Evolutionary conservation across 2,329 filamentous ascomycete species (phyloP).

Genomic region (Penicillium crustosum): DNA sequence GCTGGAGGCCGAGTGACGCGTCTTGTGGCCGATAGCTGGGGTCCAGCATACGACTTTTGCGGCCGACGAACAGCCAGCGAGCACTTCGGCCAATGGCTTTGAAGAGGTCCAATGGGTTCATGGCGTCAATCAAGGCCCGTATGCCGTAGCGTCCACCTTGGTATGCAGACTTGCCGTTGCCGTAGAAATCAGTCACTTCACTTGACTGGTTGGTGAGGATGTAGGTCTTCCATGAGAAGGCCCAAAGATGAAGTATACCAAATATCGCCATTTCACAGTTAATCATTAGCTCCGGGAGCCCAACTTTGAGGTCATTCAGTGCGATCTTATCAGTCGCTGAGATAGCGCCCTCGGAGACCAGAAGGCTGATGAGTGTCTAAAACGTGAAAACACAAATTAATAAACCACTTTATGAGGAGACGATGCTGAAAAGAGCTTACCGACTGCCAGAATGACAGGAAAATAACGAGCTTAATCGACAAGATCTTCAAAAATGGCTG

Average conservation of each 20-base stretch:
- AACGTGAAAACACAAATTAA: slow-evolving; percentile 4
- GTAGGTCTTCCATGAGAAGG: slow-evolving; percentile 77
- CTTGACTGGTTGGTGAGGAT: slow-evolving; percentile 47
- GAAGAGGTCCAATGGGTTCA: slow-evolving; percentile 80
- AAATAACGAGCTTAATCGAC: slow-evolving; percentile 88
- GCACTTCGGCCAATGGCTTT: slow-evolving; percentile 76
- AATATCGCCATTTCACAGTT: slow-evolving; percentile 86
- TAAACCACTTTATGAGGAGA: not conserved
- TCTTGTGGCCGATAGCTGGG: slow-evolving; percentile 39
- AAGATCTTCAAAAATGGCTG: slow-evolving; percentile 76
- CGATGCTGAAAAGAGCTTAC: slow-evolving; percentile 33
- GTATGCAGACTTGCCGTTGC: slow-evolving; percentile 53
- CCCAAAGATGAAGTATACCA: slow-evolving; percentile 73
- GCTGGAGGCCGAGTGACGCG: slow-evolving; percentile 33
- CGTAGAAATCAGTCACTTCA: slow-evolving; percentile 44
- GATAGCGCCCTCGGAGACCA: slow-evolving; percentile 63
- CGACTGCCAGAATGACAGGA: slow-evolving; percentile 85
- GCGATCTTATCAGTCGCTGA: slow-evolving; percentile 62
- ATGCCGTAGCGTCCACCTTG: slow-evolving; percentile 65
- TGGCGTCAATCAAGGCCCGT: slow-evolving; percentile 66
- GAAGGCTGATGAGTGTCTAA: slow-evolving; percentile 59
- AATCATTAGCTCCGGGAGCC: slow-evolving; percentile 73
- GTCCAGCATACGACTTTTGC: slow-evolving; percentile 50
- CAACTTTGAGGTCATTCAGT: slow-evolving; percentile 75
- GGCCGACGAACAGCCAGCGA: slow-evolving; percentile 77